Evolutionary conservation across 768 basidiomycete genomes (phyloP).

Genomic region (Lentinus tigrinus): DNA sequence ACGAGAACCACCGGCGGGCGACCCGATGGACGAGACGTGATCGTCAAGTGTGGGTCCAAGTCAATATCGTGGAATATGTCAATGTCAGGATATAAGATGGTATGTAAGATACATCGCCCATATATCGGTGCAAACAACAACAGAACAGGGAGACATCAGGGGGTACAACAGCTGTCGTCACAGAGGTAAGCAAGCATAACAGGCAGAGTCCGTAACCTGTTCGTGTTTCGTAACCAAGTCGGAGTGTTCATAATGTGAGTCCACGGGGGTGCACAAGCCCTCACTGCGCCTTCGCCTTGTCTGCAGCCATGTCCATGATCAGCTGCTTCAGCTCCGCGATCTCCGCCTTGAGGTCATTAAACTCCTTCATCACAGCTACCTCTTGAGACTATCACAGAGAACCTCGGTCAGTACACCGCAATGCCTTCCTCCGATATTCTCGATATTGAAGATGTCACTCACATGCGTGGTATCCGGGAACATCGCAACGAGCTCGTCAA

Average conservation of each 20-base stretch:
- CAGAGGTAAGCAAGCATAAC: neutral
- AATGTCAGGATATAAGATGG: too few species aligned
- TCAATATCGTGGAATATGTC: neutral
- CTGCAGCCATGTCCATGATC: slow-evolving; percentile 28
- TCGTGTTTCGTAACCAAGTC: neutral
- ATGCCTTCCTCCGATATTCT: neutral
- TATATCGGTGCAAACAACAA: too few species aligned
- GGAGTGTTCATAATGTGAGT: neutral
- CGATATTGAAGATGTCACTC: slow-evolving; percentile 23
- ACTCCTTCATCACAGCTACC: slow-evolving; percentile 61
- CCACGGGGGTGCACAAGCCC: too few species aligned
- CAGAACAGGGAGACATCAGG: neutral
- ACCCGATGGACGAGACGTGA: slow-evolving; percentile 9
- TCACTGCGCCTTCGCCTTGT: slow-evolving; percentile 1
- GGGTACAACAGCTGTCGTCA: neutral
- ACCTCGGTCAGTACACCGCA: neutral
- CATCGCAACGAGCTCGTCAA: slow-evolving; percentile 63
- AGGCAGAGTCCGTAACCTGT: neutral
- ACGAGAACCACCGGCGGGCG: slow-evolving; percentile 19
- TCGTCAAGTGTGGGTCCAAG: neutral
- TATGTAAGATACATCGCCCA: too few species aligned
- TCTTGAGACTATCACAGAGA: slow-evolving; percentile 60
- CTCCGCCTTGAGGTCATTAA: slow-evolving; percentile 50
- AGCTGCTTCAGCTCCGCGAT: slow-evolving; percentile 38
- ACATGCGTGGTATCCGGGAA: slow-evolving; percentile 78